These are phyloP conservation scores for Musa itinerans DNA, from an alignment of 176 grass and related monocot genomes.

Conservation along the genomic window DNA sequence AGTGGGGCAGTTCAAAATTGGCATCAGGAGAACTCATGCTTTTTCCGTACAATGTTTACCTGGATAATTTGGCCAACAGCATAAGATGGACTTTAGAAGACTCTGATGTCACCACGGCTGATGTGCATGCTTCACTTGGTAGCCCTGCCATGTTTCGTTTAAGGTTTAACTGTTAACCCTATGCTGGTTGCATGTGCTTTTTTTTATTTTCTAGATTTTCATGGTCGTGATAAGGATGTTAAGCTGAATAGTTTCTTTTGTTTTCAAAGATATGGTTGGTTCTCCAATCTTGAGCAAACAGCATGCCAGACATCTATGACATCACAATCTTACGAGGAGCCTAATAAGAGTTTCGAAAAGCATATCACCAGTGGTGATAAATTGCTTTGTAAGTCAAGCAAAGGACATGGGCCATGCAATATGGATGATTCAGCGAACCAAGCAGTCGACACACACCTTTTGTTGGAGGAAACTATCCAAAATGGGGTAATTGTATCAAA, in stretches of 20 bases:
- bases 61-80: conserved; percentile 31
- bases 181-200: background rate
- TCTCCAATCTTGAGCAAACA: conserved; percentile 30
- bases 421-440: conserved; percentile 20
- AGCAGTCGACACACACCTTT: background rate
- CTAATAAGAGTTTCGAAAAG: background rate
- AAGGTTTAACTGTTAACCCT: conserved; percentile 38
- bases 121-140: conserved; percentile 66
- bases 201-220: background rate
- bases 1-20: conserved; percentile 58
- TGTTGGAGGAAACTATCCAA: background rate
- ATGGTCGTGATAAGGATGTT: background rate
- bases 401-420: conserved; percentile 26
- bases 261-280: conserved; percentile 74
- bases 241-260: conserved; percentile 12
- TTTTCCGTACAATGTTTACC: conserved; percentile 50
- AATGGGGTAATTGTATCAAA: conserved; percentile 1
- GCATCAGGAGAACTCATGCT: conserved; percentile 59
- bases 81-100: conserved; percentile 72
- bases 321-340: conserved; percentile 17
- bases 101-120: conserved; percentile 51
- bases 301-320: conserved; percentile 14
- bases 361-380: conserved; percentile 6
- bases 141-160: conserved; percentile 66
- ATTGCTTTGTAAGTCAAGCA: conserved; percentile 19